Conservation (phyloP, 306 rosid species). For the Acacia melanoxylon region DNA sequence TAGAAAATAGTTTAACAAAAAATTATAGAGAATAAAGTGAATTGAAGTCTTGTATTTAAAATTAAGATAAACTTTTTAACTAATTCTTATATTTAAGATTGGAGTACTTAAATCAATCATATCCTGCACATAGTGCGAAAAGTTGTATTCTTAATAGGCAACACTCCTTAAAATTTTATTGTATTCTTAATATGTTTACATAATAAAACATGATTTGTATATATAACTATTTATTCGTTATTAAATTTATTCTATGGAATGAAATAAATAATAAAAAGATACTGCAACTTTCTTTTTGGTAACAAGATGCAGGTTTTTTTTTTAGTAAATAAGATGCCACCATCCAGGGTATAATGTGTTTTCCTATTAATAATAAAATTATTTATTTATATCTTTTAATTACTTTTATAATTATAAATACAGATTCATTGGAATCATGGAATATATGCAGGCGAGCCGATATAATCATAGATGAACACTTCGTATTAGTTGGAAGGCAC, state of each 20-base stretch:
- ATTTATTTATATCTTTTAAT: not conserved
- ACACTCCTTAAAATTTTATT: not conserved
- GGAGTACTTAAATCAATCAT: too few species aligned
- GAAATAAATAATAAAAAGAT: not conserved
- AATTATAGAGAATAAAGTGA: too few species aligned
- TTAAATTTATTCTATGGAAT: not conserved
- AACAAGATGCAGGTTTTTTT: not conserved
- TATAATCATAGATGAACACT: not conserved
- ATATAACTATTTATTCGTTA: too few species aligned
- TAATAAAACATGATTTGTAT: too few species aligned
- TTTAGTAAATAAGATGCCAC: not conserved
- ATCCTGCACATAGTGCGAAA: too few species aligned
- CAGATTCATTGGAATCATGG: not conserved
- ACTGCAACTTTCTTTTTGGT: not conserved
- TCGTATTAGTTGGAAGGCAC: conserved; percentile 39
- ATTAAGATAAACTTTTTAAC: too few species aligned
- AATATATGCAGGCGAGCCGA: conserved; percentile 36
- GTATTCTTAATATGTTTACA: too few species aligned
- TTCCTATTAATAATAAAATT: not conserved
- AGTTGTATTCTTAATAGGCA: too few species aligned
- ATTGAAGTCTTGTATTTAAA: too few species aligned
- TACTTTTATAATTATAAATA: not conserved
- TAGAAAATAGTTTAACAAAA: too few species aligned
- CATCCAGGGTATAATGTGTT: not conserved
- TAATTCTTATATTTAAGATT: too few species aligned